Conservation (phyloP, 805 yeast genomes). For the Candida boidinii region DNA sequence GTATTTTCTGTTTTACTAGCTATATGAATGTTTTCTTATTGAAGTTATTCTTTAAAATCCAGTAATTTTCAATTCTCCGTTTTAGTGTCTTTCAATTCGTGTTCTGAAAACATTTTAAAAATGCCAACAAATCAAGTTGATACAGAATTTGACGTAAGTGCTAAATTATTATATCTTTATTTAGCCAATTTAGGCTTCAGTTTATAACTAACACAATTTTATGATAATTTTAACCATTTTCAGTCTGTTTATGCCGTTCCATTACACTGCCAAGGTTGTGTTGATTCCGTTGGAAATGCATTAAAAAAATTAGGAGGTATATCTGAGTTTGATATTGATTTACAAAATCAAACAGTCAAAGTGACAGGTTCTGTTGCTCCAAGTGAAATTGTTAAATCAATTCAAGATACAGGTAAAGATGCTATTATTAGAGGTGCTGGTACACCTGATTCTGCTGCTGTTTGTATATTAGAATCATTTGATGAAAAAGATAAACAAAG, state of each 20-base stretch:
- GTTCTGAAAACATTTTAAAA: too few species aligned
- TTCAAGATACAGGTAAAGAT: conserved; percentile 73
- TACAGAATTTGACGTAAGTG: conserved; percentile 8
- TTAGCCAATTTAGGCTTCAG: neutral
- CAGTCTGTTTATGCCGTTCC: conserved; percentile 81
- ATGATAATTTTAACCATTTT: neutral
- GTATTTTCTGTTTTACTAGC: too few species aligned
- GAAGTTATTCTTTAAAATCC: too few species aligned
- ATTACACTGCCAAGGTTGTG: conserved; percentile 70
- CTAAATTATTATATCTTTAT: neutral
- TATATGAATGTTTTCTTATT: too few species aligned
- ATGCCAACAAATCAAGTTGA: too few species aligned
- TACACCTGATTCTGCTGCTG: conserved; percentile 80
- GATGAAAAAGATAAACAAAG: conserved; percentile 33
- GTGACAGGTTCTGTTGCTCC: conserved; percentile 72
- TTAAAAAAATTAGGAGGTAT: conserved; percentile 45
- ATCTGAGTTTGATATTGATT: conserved; percentile 43
- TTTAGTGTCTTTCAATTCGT: too few species aligned
- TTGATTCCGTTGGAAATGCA: conserved; percentile 46
- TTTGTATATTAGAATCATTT: conserved; percentile 76
- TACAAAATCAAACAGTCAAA: conserved; percentile 51
- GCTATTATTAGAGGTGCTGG: conserved; percentile 93
- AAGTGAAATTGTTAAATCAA: conserved; percentile 55
- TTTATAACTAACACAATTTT: too few species aligned
- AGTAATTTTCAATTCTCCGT: too few species aligned